A percentile compares a stretch with the other conserved stretches of the same genome.
Evolutionary conservation across 371 early-diverging fungal species (phyloP).

Genomic region (Saksenaea oblongispora): DNA sequence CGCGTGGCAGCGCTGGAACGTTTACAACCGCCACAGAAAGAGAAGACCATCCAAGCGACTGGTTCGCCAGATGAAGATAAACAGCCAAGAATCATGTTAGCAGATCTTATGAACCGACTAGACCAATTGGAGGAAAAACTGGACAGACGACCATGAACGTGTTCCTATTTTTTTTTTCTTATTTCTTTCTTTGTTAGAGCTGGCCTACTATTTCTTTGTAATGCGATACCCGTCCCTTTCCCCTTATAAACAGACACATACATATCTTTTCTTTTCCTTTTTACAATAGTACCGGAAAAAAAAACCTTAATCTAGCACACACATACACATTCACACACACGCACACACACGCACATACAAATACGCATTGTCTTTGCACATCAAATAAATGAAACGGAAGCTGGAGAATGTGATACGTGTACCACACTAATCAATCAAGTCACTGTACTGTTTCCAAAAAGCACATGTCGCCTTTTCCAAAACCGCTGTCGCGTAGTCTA

Average conservation of each 20-base stretch:
- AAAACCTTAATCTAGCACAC: not conserved
- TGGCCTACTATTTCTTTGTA: conserved; percentile 1
- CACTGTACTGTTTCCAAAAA: too few relatives aligned
- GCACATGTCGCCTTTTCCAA: too few relatives aligned
- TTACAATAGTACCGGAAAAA: not conserved
- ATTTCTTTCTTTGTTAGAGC: conserved; percentile 3
- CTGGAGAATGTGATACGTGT: conserved; percentile 1
- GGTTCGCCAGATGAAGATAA: conserved; percentile 12
- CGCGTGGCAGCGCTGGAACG: conserved; percentile 27
- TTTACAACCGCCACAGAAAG: not conserved
- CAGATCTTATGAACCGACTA: conserved; percentile 34
- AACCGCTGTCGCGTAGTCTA: too few relatives aligned
- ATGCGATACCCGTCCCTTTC: not conserved
- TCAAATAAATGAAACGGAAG: not conserved
- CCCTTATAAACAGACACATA: not conserved
- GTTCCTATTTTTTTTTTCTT: conserved; percentile 12
- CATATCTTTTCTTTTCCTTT: not conserved
- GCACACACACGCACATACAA: not conserved
- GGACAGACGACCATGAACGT: conserved; percentile 14
- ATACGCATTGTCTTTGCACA: not conserved
- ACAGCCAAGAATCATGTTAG: conserved; percentile 16
- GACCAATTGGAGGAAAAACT: conserved; percentile 38
- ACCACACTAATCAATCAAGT: not conserved
- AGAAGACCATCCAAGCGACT: conserved; percentile 10
- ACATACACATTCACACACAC: not conserved